Percentiles rank a stretch among this genome's conserved stretches.
Evolutionary conservation across 305 asterid genomes (phyloP).

Genomic region (Rubia tinctorum): DNA sequence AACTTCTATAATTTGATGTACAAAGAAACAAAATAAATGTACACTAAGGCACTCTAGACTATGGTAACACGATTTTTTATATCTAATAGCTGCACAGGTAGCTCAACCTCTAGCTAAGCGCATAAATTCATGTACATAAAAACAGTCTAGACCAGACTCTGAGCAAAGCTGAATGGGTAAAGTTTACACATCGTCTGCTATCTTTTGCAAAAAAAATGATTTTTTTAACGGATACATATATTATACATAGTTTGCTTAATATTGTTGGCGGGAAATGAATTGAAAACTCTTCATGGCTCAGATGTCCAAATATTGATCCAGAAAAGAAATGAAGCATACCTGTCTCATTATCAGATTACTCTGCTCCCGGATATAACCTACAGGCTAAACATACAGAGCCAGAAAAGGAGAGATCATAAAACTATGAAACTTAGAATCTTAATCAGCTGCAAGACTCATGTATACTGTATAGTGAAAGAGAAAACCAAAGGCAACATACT

Average conservation of each 20-base stretch:
- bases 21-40: background rate
- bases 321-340: constrained; percentile 41
- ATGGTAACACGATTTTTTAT: background rate
- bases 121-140: background rate
- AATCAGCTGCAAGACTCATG: constrained; percentile 25
- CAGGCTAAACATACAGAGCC: constrained; percentile 62
- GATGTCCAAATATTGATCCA: background rate
- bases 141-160: background rate
- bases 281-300: background rate
- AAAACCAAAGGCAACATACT: constrained; percentile 44
- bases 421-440: constrained; percentile 14
- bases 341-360: constrained; percentile 88
- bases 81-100: background rate
- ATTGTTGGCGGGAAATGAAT: background rate
- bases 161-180: background rate
- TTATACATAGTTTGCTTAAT: background rate
- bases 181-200: background rate
- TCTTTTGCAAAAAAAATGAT: background rate
- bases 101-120: background rate
- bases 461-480: constrained; percentile 22
- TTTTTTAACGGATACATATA: background rate
- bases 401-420: background rate
- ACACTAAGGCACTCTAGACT: background rate
- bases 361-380: constrained; percentile 89
- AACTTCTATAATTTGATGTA: background rate